These are phyloP conservation scores for Durio zibethinus DNA, from an alignment of 345 rosid species.

Conservation along the genomic window DNA sequence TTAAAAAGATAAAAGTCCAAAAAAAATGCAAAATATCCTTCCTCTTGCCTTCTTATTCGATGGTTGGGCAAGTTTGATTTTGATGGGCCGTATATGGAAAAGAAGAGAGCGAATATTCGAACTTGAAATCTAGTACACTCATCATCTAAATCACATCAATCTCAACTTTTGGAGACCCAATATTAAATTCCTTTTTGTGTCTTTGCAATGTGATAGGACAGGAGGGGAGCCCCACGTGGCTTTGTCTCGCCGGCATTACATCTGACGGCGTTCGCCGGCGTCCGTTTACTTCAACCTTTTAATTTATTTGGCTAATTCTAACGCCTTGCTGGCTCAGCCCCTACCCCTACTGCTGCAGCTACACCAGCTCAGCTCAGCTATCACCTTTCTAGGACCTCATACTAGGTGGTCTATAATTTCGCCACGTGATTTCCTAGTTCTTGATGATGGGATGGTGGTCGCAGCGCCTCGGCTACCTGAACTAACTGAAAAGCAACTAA, in stretches of 20 bases:
- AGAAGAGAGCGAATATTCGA: no score
- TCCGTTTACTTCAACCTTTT: conserved; percentile 11
- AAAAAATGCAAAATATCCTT: no score
- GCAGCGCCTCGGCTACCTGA: neutral
- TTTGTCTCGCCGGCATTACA: conserved; percentile 12
- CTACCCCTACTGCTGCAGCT: neutral
- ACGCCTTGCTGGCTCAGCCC: neutral
- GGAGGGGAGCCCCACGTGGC: neutral
- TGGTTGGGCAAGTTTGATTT: no score
- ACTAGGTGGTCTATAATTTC: neutral
- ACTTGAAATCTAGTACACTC: no score
- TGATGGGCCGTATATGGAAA: no score
- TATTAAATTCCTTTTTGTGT: neutral
- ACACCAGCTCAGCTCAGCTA: neutral
- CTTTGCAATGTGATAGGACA: neutral
- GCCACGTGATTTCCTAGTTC: neutral
- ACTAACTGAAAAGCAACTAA: neutral
- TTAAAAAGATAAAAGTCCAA: no score
- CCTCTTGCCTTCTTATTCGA: no score
- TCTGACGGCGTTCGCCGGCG: conserved; percentile 31
- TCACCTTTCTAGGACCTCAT: neutral
- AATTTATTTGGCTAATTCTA: neutral
- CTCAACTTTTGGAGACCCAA: conserved; percentile 3
- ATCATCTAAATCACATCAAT: no score
- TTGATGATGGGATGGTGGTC: neutral